These are phyloP conservation scores for Phytophthora pluvialis DNA, from an alignment of 352 stramenopile genomes.

Conservation along the genomic window DNA sequence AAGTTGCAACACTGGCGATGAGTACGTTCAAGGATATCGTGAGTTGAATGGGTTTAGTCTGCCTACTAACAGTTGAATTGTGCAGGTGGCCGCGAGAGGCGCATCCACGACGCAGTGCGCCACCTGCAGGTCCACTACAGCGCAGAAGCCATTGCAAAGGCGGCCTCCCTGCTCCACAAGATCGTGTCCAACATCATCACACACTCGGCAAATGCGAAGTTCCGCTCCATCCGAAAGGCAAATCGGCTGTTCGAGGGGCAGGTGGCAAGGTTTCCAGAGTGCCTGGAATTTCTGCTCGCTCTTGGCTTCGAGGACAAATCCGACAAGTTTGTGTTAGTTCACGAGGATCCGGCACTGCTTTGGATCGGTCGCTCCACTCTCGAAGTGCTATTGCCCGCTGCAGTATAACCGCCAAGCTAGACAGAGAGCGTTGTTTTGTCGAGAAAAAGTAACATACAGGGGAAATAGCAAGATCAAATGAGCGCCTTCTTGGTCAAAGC, in stretches of 20 bases:
- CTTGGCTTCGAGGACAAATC: slow-evolving; percentile 72
- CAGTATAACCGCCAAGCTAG: slow-evolving; percentile 16
- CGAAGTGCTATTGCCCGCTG: slow-evolving; percentile 49
- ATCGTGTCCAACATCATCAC: slow-evolving; percentile 81
- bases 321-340: slow-evolving; percentile 58
- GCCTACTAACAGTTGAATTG: slow-evolving; percentile 7
- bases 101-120: slow-evolving; percentile 51
- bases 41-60: background rate
- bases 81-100: slow-evolving; percentile 64
- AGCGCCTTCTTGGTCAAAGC: too few relatives aligned
- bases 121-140: slow-evolving; percentile 45
- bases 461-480: too few relatives aligned
- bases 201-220: slow-evolving; percentile 63
- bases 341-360: slow-evolving; percentile 69
- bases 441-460: background rate
- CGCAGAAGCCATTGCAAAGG: slow-evolving; percentile 38
- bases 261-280: slow-evolving; percentile 57
- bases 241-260: slow-evolving; percentile 66
- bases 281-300: slow-evolving; percentile 67
- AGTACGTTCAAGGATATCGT: slow-evolving; percentile 37
- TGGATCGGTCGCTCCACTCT: slow-evolving; percentile 73
- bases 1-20: slow-evolving; percentile 45
- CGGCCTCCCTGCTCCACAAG: slow-evolving; percentile 59
- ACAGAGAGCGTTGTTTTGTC: background rate
- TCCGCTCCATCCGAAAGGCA: slow-evolving; percentile 67